These are phyloP conservation scores for Brassica napus DNA, from an alignment of 345 rosid genomes.

Conservation along the genomic window DNA sequence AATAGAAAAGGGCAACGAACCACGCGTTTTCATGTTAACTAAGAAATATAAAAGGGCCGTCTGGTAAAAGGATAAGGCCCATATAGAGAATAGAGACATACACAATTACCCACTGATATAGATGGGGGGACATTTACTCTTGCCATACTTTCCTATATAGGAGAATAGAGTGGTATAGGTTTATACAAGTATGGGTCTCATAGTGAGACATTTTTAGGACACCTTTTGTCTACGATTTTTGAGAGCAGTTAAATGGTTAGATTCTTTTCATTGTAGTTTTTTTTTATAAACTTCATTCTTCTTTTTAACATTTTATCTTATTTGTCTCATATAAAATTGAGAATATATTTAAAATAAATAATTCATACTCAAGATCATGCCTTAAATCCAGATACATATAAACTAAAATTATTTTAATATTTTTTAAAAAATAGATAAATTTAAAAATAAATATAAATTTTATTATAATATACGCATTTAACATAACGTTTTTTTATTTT, in stretches of 20 bases:
- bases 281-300: too few relatives aligned
- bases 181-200: background rate
- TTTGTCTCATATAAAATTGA: too few relatives aligned
- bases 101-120: background rate
- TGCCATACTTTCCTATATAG: background rate
- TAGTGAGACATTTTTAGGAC: background rate
- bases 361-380: too few relatives aligned
- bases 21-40: too few relatives aligned
- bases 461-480: too few relatives aligned
- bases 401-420: too few relatives aligned
- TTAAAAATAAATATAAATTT: too few relatives aligned
- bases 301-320: background rate
- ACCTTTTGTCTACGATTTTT: background rate
- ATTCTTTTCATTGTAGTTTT: background rate
- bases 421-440: background rate
- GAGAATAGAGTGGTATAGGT: background rate
- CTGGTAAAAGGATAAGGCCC: background rate
- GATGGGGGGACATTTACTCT: too few relatives aligned
- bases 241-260: background rate
- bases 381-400: too few relatives aligned
- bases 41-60: background rate
- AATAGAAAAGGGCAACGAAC: too few relatives aligned
- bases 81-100: background rate
- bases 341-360: too few relatives aligned
- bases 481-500: too few relatives aligned